These are phyloP conservation scores for Alternaria sp. DNA, from an alignment of 2,329 filamentous ascomycete genomes.

Conservation along the genomic window DNA sequence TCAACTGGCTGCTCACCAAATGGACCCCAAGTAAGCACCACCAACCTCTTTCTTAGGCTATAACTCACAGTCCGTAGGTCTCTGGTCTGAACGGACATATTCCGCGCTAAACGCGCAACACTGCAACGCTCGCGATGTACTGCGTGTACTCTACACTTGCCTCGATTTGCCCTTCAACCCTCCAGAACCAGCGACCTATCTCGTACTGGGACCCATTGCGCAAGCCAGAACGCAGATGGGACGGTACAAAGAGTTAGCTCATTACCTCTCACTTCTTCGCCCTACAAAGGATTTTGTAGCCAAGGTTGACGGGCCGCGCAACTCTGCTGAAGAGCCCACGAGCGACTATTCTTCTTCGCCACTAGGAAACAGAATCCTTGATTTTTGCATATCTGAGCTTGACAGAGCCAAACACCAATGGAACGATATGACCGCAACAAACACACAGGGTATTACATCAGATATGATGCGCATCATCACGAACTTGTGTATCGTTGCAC, in stretches of 20 bases:
- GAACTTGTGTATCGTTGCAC: conserved; percentile 57
- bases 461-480: conserved; percentile 61
- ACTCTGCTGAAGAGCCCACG: conserved; percentile 12
- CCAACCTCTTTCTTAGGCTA: no score
- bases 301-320: conserved; percentile 1
- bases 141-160: conserved; percentile 74
- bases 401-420: conserved; percentile 57
- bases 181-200: conserved; percentile 35
- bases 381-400: conserved; percentile 57
- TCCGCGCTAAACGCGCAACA: conserved; percentile 71
- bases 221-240: conserved; percentile 55
- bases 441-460: conserved; percentile 56
- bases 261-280: conserved; percentile 59
- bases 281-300: conserved; percentile 16
- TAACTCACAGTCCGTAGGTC: conserved; percentile 42
- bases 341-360: conserved; percentile 32
- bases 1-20: conserved; percentile 81
- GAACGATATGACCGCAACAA: conserved; percentile 53
- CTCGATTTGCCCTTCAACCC: conserved; percentile 61
- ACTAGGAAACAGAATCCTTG: conserved; percentile 50
- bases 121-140: conserved; percentile 70
- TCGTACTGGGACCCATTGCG: conserved; percentile 52
- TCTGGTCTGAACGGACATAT: conserved; percentile 68
- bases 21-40: conserved; percentile 78
- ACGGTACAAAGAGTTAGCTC: conserved; percentile 53